Conservation (phyloP, 2,329 filamentous ascomycete genomes). For the Cladophialophora bantiana region DNA sequence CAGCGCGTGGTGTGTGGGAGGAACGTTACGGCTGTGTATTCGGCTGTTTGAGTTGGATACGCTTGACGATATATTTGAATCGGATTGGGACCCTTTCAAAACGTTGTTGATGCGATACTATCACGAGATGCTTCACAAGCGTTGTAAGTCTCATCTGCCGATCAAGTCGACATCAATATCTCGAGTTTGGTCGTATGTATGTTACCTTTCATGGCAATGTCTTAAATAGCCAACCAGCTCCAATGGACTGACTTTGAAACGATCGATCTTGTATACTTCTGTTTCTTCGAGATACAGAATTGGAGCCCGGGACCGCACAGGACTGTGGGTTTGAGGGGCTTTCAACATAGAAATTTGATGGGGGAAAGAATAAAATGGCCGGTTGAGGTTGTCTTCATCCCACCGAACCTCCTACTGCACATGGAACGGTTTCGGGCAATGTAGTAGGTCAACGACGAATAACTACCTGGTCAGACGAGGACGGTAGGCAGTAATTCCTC, state of each 20-base stretch:
- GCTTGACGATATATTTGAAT: not conserved
- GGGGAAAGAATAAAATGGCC: not conserved
- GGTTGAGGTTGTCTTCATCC: not conserved
- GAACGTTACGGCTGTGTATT: slow-evolving; percentile 83
- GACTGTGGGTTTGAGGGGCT: not conserved
- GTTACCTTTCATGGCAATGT: not conserved
- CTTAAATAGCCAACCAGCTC: not conserved
- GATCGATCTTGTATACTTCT: not conserved
- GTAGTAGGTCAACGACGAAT: not conserved
- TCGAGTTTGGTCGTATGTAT: not conserved
- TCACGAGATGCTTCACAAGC: not conserved
- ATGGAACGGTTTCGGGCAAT: not conserved
- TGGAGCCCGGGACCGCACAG: not conserved
- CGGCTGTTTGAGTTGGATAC: slow-evolving; percentile 55
- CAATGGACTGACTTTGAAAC: not conserved
- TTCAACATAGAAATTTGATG: not conserved
- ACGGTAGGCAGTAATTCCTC: too few relatives aligned
- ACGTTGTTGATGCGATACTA: not conserved
- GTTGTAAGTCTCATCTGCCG: not conserved
- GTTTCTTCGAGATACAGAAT: not conserved
- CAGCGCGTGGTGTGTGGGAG: slow-evolving; percentile 89
- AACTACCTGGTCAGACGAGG: not conserved
- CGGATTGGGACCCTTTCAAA: not conserved
- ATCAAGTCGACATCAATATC: not conserved
- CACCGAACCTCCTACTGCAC: not conserved